Base-by-base conservation (phyloP, 2,329 filamentous ascomycete genomes). In the Hirsutella rhossiliensis region DNA sequence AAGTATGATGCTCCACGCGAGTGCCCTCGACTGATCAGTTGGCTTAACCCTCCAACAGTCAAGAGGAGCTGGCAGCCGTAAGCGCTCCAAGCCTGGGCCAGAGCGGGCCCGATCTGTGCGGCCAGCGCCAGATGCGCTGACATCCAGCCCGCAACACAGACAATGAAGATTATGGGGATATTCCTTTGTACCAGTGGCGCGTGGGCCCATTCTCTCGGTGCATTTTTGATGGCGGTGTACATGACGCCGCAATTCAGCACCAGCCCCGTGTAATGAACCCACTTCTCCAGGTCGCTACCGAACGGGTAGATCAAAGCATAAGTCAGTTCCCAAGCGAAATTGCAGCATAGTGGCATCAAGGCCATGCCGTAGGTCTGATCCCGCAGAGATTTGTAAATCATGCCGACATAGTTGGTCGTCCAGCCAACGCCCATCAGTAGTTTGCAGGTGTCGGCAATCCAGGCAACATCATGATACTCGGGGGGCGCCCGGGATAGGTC, bases 231-330 rank as follows among this genome's bases (percentile, higher is more conserved):
- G 5, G 43, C 43, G 11, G 43, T 40, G 30, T 44, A 44, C 43
- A 44, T 44, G 38, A 44, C 43, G 30, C 38, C 38, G 38, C 38
- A 40, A 31, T 44, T 44, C 8, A 44, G 43, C 6, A 44, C 7
- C 6, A 44, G 20, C 18, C 43, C 38, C 13, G 17, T 28, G 12
- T 17, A 40, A 5, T 40, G 43, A 15, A 44, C 43, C 19, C 29
- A 37, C 8, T 28, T 44, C 23, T 44, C 43, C 7, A 40, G 38
- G 7, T 11, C 12, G 31, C 30, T 44, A 15, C 38, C 30, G 20
- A 40, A 44, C 0, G 43, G 43, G 18, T 44, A 44, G 38, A 44
- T 40, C n/a, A 44, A 12, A 12, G 43, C 38, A n/a, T 44, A 44
- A 1, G 38, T 40, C 27, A 40, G 15, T 29, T 44, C 43, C 43